Evolutionary conservation across 495 filamentous ascomycete genomes (phyloP), one percentile per base, ranked within the genome.

Genomic region (Daldinia grandis): DNA sequence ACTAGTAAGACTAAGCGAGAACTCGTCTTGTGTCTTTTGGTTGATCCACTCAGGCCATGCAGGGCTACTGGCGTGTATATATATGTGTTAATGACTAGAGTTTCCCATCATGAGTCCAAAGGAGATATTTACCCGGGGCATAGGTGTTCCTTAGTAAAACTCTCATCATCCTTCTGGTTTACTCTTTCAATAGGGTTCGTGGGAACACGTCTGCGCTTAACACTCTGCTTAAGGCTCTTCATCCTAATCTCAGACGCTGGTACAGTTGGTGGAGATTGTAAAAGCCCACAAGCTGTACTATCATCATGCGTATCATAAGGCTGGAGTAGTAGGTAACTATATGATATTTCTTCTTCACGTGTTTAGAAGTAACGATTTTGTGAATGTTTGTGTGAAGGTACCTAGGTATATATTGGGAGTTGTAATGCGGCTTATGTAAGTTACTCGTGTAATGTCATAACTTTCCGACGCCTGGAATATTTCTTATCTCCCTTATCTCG

Each of bases 31-130:
- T 14, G 81, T 85, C 2, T 38, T 73, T 4, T 81, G 81, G 67
- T 85, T 81, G n/a, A 63, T 74, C 82, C 82, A 85, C 47, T 78
- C 74, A 3, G 71, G 62, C 84, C 82, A 86, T 28, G 78, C 60
- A 17, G 76, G 62, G n/a, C 73, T 76, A 44, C 65, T 71, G 27
- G 17, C 5, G 21, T 25, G 4, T 17, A 38, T 30, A 1, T 15
- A 17, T 19, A 21, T 27, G 35, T 62, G 42, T 71, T 62, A 68
- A 44, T 55, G 37, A 47, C 47, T 15, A 49, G 15, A 10, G 38
- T 35, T 35, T 24, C 25, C n/a, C 4, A 5, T n/a, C 0, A 35
- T 14, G 19, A 24, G 14, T 9, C n/a, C 4, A 7, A n/a, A 24
- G 10, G 24, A 25, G 1, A 19, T 15, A 63, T 77, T 65, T 54